Evolutionary conservation across 1,284 basidiomycete genomes (phyloP).

Genomic region (Cutaneotrichosporon sp.): DNA sequence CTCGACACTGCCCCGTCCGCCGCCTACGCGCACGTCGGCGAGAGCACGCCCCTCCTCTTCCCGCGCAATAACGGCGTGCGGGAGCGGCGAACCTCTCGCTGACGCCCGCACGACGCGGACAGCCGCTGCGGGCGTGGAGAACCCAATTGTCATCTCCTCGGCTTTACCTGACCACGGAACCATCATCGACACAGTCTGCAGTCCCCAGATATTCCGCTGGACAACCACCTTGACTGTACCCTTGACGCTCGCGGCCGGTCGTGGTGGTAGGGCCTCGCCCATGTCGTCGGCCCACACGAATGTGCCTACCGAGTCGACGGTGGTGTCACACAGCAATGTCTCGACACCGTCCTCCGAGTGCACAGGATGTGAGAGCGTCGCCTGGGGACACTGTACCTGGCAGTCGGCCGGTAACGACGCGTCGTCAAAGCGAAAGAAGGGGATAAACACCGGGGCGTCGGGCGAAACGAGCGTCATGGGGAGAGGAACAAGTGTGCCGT

Average conservation of each 20-base stretch:
- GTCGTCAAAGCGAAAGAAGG: slow-evolving; percentile 25
- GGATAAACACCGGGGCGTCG: slow-evolving; percentile 22
- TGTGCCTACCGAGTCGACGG: slow-evolving; percentile 2
- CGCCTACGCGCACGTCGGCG: slow-evolving; percentile 9
- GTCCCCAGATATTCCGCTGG: slow-evolving; percentile 24
- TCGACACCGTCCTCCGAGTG: neutral
- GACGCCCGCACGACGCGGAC: slow-evolving; percentile 21
- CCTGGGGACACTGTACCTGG: slow-evolving; percentile 6
- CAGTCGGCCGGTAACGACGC: slow-evolving; percentile 4
- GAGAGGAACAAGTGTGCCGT: slow-evolving; percentile 28
- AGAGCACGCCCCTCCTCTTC: neutral
- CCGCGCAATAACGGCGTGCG: neutral
- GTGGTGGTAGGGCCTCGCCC: slow-evolving; percentile 5
- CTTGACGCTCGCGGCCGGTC: slow-evolving; percentile 4
- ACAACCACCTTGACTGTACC: slow-evolving; percentile 25
- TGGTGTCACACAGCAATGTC: slow-evolving; percentile 3
- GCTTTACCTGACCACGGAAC: slow-evolving; percentile 26
- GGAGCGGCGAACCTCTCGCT: slow-evolving; percentile 10
- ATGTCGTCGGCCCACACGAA: slow-evolving; percentile 24
- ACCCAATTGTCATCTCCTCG: slow-evolving; percentile 13
- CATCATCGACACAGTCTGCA: slow-evolving; percentile 16
- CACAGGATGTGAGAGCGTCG: neutral
- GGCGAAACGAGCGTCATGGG: slow-evolving; percentile 24
- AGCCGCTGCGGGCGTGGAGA: neutral
- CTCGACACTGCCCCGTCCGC: slow-evolving; percentile 19